phyloP scores from a whole-genome alignment of 2,329 filamentous ascomycete species.

The Elsinoe fawcettii region DNA sequence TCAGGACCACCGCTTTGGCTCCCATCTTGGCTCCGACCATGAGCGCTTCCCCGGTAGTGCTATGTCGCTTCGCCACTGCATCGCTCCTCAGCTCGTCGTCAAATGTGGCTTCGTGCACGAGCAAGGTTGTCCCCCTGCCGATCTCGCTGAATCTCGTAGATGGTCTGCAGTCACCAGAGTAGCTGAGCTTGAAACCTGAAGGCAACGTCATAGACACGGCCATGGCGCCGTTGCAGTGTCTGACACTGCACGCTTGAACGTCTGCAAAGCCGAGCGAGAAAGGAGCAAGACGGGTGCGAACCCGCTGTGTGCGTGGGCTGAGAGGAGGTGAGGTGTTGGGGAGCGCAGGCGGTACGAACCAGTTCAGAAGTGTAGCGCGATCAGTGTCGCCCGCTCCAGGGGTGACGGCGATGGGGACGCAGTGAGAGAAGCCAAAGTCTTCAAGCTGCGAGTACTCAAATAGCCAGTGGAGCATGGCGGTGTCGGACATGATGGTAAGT shows the following conservation, averaged over 20 bases:
- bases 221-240: slow-evolving; percentile 72
- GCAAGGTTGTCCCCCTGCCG: slow-evolving; percentile 67
- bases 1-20: slow-evolving; percentile 72
- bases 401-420: slow-evolving; percentile 44
- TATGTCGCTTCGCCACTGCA: slow-evolving; percentile 81
- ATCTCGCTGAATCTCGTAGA: slow-evolving; percentile 60
- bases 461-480: slow-evolving; percentile 67
- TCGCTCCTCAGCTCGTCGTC: slow-evolving; percentile 74
- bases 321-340: slow-evolving; percentile 31
- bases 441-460: slow-evolving; percentile 73
- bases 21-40: slow-evolving; percentile 68
- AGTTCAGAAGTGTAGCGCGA: slow-evolving; percentile 25
- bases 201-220: slow-evolving; percentile 72
- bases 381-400: slow-evolving; percentile 23
- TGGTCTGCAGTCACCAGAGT: slow-evolving; percentile 89
- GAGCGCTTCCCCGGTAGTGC: slow-evolving; percentile 79
- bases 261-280: slow-evolving; percentile 54
- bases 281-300: slow-evolving; percentile 21
- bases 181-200: slow-evolving; percentile 75
- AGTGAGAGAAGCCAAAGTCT: slow-evolving; percentile 60
- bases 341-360: slow-evolving; percentile 28
- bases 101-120: slow-evolving; percentile 95
- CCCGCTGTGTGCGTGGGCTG: slow-evolving; percentile 4
- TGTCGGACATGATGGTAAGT: slow-evolving; percentile 62
- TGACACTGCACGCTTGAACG: slow-evolving; percentile 60